Evolutionary conservation across 225 moss, liverwort and hornwort genomes (phyloP), one percentile per base, ranked within the genome.

Genomic region (Antitrichia curtipendula): DNA sequence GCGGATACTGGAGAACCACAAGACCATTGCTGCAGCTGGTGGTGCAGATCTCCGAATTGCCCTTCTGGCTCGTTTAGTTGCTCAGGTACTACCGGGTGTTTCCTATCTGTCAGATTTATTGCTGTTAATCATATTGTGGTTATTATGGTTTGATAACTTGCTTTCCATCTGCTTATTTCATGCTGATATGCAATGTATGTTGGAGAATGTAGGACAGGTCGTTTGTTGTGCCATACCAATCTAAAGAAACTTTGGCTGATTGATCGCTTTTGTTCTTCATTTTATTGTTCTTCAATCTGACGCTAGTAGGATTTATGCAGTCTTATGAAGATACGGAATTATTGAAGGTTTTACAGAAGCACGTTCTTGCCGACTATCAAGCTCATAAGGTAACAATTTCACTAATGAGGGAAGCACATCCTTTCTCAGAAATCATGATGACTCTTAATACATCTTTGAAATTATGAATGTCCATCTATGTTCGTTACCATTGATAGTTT

Each of bases 331-430:
- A 99, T 88, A 94, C 92, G 60, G 96, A 94, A 82, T 92, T 94
- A 43, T 89, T 97, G 76, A 97, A 96, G 88, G 96, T 95, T 84
- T 89, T 99, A 56, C 94, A 94, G 78, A 99, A 96, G 92, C 97
- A 99, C 85, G 89, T 99, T 81, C 96, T 99, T 79, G 95, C 96
- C 75, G 98, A 99, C 91, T 99, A 99, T 85, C 97, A 97, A 92
- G 96, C 91, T 88, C 96, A 97, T 69, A 97, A 95, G 96, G 98
- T 94, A 73, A 74, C 40, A 73, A 82, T 63, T 45, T 61, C 85
- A 85, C 81, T 82, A 28, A 82, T 72, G 53, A 72, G 63, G 78
- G 87, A 60, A 86, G 71, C 69, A 25, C 57, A 78, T 47, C 40
- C 80, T 84, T 84, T 82, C 83, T 56, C 36, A 43, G 75, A 16